Evolutionary conservation across 257 asterid genomes (phyloP), one percentile per base, ranked within the genome.

Genomic region (Jacaranda copaia): DNA sequence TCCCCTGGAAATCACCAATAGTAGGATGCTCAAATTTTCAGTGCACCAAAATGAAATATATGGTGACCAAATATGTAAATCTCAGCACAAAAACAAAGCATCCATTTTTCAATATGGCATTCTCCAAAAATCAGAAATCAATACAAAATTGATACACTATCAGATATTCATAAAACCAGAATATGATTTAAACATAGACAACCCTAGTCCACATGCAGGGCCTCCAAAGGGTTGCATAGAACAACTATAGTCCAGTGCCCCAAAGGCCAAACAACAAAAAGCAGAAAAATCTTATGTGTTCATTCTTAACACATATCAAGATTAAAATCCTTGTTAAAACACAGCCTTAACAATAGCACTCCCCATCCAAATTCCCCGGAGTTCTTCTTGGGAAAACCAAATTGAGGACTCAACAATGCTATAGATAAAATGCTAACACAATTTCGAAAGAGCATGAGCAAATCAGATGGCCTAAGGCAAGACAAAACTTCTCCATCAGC

Each of bases 1-100:
- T 92, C 10, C 97, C 97, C 97, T 92, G 84, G 40, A 87, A 82
- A 76, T 38, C 69, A 60, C 56, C 70, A 69, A 40, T 25, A 80
- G 15, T 5, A 70, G 16, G 56, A 80, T 46, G 52, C 51, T 46
- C 56, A 81, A 51, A 60, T 56, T 76, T 39, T 56, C 38, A 51
- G 65, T 59, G 60, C 62, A 73, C 14, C 53, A 64, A 46, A 53
- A 68, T 19, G 11, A 39, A 39, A 48, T 18, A 61, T 13, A 19
- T 1, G 42, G 43, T 4, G 49, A 36, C 60, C 59, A 25, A 55
- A 63, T 12, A 13, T 14, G 4, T 1, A 73, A 36, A 6, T 51
- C 64, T 6, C 14, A 64, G 36, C 0, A 25, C 13, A 39, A 65
- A 61, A 4, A 60, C 19, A 14, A 48, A 16, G 61, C 0, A 36